phyloP scores from a whole-genome alignment of 768 basidiomycete genomes.

The Pleurotus giganteus region DNA sequence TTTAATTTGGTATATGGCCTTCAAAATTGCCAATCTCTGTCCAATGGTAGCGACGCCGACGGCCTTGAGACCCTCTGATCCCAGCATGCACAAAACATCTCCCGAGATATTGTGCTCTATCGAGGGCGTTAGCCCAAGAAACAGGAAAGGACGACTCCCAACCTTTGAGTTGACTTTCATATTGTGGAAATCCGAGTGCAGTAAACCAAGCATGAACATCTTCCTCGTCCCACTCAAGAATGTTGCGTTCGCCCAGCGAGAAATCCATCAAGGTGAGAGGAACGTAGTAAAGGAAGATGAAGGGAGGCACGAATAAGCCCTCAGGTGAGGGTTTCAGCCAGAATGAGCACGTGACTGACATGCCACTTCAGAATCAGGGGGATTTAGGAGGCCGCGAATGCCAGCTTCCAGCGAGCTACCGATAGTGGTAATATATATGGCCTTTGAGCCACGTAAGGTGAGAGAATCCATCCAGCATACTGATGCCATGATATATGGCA shows the following conservation, averaged over 20 bases:
- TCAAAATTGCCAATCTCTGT: conserved; percentile 88
- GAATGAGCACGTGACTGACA: not conserved
- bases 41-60: conserved; percentile 90
- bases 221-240: conserved; percentile 69
- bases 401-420: too few relatives aligned
- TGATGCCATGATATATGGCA: too few relatives aligned
- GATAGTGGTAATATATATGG: too few relatives aligned
- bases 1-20: conserved; percentile 89
- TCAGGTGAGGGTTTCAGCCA: not conserved
- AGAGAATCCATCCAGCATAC: too few relatives aligned
- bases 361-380: not conserved
- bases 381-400: too few relatives aligned
- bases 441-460: too few relatives aligned
- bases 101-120: conserved; percentile 91
- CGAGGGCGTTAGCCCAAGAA: conserved; percentile 12
- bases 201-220: conserved; percentile 81
- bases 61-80: conserved; percentile 81
- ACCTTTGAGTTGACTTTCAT: conserved; percentile 83
- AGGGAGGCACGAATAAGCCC: conserved; percentile 6
- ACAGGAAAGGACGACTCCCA: conserved; percentile 18
- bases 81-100: conserved; percentile 81
- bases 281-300: conserved; percentile 6
- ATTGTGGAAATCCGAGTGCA: conserved; percentile 79
- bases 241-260: conserved; percentile 32
- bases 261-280: conserved; percentile 30